Conservation (phyloP, 257 asterid species). For the Schizonepeta tenuifolia region DNA sequence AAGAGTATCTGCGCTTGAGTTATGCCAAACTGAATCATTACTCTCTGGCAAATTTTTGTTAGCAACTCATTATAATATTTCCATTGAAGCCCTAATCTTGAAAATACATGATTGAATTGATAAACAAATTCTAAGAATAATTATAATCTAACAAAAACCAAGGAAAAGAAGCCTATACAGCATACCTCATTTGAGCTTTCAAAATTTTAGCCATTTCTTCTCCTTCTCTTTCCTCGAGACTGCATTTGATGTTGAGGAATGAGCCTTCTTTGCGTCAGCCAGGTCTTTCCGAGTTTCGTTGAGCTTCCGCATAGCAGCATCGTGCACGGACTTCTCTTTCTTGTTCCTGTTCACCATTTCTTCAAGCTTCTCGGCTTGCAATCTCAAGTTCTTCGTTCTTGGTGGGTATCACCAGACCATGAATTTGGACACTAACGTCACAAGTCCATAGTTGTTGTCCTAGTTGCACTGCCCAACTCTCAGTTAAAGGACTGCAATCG, state of each 20-base stretch:
- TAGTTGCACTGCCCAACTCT: too few relatives aligned
- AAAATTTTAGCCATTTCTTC: constrained; percentile 95
- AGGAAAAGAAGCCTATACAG: constrained; percentile 26
- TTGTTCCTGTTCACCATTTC: constrained; percentile 88
- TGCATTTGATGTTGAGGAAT: constrained; percentile 76
- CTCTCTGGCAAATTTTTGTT: neutral
- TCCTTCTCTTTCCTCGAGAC: constrained; percentile 77
- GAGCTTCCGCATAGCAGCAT: constrained; percentile 86
- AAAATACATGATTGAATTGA: neutral
- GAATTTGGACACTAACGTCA: too few relatives aligned
- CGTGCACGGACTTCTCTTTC: constrained; percentile 75
- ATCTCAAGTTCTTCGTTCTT: constrained; percentile 65
- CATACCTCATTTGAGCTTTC: constrained; percentile 32
- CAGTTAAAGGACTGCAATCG: too few relatives aligned
- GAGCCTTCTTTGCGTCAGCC: constrained; percentile 84
- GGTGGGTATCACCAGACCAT: too few relatives aligned
- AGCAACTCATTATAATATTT: neutral
- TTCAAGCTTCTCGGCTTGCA: constrained; percentile 65
- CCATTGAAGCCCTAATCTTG: constrained; percentile 5
- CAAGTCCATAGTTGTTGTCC: too few relatives aligned
- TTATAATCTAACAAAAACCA: neutral
- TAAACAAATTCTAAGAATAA: neutral
- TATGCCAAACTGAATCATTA: too few relatives aligned
- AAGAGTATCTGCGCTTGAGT: too few relatives aligned
- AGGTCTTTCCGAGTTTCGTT: constrained; percentile 73